Evolutionary conservation across 148 eudicot species (phyloP).

Genomic region (Rhododendron molle): DNA sequence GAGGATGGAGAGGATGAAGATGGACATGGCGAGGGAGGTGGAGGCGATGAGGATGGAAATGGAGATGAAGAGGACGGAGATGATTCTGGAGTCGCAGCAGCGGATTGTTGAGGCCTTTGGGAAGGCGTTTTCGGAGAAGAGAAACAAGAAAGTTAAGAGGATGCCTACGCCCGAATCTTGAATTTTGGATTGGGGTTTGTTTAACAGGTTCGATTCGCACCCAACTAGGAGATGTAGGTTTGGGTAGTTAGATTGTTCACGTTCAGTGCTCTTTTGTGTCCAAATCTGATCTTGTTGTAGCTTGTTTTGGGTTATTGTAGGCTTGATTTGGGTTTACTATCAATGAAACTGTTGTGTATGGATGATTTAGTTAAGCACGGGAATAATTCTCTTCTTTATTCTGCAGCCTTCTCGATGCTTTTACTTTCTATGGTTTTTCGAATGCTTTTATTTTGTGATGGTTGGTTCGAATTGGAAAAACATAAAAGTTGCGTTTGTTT

Average conservation of each 20-base stretch:
- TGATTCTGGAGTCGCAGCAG: slow-evolving; percentile 66
- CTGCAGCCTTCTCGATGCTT: neutral
- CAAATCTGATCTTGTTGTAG: neutral
- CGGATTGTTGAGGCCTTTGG: slow-evolving; percentile 46
- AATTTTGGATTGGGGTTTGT: neutral
- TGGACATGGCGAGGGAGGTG: slow-evolving; percentile 64
- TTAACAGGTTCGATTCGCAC: neutral
- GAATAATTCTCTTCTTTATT: neutral
- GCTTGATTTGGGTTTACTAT: neutral
- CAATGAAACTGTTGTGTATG: neutral
- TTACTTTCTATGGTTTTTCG: neutral
- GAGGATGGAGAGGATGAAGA: slow-evolving; percentile 72
- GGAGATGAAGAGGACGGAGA: slow-evolving; percentile 68
- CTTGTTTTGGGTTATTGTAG: neutral
- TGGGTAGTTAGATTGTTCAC: neutral
- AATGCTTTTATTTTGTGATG: neutral
- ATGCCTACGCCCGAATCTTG: slow-evolving; percentile 17
- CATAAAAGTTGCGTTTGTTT: neutral
- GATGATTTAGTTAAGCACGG: neutral
- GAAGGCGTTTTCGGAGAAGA: slow-evolving; percentile 27
- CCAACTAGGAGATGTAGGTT: neutral
- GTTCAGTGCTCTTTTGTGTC: neutral
- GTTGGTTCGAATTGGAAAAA: neutral
- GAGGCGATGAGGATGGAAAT: slow-evolving; percentile 67
- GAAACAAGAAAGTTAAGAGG: slow-evolving; percentile 20